Conservation (phyloP, 176 grass and related monocot species). For the Triticum monococcum region DNA sequence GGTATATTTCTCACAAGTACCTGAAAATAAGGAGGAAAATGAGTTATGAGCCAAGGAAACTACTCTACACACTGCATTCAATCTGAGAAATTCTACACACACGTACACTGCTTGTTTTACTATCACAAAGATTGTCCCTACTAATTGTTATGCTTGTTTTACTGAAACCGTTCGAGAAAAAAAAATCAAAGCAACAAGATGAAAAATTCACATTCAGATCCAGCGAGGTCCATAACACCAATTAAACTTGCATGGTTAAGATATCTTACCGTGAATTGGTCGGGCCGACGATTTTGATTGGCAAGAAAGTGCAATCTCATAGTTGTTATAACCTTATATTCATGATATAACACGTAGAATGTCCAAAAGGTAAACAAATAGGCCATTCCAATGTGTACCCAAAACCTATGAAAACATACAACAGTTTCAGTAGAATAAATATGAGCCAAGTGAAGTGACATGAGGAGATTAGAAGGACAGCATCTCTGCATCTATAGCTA, state of each 20-base stretch:
- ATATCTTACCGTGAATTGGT: constrained; percentile 89
- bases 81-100: neutral
- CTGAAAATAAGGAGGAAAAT: constrained; percentile 38
- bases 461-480: neutral
- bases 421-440: constrained; percentile 11
- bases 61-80: neutral
- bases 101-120: neutral
- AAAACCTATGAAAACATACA: constrained; percentile 57
- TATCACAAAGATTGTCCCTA: neutral
- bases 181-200: neutral
- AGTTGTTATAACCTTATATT: constrained; percentile 81
- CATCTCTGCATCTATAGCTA: constrained; percentile 9
- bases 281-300: constrained; percentile 67
- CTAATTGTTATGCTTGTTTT: neutral
- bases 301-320: constrained; percentile 93
- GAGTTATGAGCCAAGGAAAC: neutral
- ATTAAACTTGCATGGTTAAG: neutral
- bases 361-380: constrained; percentile 92
- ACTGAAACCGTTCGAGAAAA: too few relatives aligned
- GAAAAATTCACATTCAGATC: neutral
- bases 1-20: constrained; percentile 93
- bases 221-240: neutral
- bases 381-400: constrained; percentile 72
- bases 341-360: constrained; percentile 66
- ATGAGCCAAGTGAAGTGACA: neutral